Base-by-base conservation (phyloP, 192 early-diverging fungal species). In the Coemansia sp. region DNA sequence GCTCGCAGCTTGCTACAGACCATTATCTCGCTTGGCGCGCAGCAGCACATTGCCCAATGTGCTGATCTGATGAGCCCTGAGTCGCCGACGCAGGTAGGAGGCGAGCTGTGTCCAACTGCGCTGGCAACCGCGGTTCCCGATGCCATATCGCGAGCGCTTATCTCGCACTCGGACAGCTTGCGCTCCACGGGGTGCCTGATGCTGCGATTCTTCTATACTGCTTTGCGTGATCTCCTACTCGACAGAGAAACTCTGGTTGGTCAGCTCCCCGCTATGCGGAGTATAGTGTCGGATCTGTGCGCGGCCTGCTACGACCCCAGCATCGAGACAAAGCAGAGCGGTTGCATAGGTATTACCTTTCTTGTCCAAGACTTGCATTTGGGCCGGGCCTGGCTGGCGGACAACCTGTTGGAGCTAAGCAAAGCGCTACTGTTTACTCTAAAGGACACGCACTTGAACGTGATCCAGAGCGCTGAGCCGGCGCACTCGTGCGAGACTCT, bases 341-440 rank as follows among this genome's bases (percentile, higher is more conserved):
- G 95, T 3, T 95, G 94, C 68, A 72, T 82, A 29, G 96, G 97
- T 0, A 94, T 99, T 38, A 85, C 87, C 0, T 82, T 96, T 42
- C 83, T 94, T 46, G 88, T 86, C 40, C 86, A 89, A 0, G 82
- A 93, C 60, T 83, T 99, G 29, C 85, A 90, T 21, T 80, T 99
- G 72, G 92, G 94, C 6, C 83, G 84, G 15, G 79, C 85, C 29
- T 99, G 97, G 97, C 88, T 97, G 82, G 69, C 92, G n/a, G 90
- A 91, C 29, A 93, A 95, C 67, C 88, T 97, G 56, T 70, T 98
- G 8, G 97, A 98, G 60, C 95, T 97, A 65, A 90, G 93, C 63
- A 91, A 92, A 60, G 89, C 93, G 1, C 69, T 99, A 15, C 70
- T 99, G 4, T 98, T 93, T 61, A 90, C 98, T 17, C 85, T 99